These are phyloP conservation scores for Pestalotiopsis sp. DNA, from an alignment of 2,329 filamentous ascomycete genomes.

Conservation along the genomic window DNA sequence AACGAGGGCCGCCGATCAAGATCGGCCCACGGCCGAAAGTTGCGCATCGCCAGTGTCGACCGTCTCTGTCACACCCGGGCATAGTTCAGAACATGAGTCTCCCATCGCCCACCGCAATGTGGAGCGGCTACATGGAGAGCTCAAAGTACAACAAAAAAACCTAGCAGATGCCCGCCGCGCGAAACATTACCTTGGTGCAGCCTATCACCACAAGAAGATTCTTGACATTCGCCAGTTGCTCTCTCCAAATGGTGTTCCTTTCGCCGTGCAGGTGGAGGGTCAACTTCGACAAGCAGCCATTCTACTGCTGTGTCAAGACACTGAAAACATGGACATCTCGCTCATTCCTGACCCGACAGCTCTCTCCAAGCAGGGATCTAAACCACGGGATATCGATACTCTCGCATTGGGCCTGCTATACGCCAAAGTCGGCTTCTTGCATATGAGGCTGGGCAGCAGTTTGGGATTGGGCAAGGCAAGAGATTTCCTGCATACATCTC, in stretches of 20 bases:
- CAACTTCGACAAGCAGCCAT: not conserved
- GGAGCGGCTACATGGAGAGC: not conserved
- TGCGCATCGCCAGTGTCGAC: not conserved
- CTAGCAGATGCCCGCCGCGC: not conserved
- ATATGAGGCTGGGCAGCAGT: not conserved
- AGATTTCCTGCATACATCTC: not conserved
- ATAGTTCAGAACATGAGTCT: not conserved
- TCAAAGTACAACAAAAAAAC: not conserved
- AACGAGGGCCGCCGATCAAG: not conserved
- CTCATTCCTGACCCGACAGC: not conserved
- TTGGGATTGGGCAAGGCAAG: not conserved
- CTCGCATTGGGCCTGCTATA: not conserved
- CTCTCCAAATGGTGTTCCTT: not conserved
- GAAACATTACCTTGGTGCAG: not conserved
- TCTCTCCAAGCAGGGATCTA: not conserved
- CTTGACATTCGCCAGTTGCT: not conserved
- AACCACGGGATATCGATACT: not conserved
- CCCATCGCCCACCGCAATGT: not conserved
- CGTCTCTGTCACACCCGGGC: not conserved
- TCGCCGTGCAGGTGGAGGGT: not conserved
- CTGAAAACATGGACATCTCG: not conserved
- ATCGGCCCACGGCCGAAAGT: not conserved
- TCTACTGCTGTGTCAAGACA: not conserved
- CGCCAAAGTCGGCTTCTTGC: slow-evolving; percentile 1
- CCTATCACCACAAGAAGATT: not conserved